These are phyloP conservation scores for Periconia digitata DNA, from an alignment of 2,329 filamentous ascomycete species.

Conservation along the genomic window DNA sequence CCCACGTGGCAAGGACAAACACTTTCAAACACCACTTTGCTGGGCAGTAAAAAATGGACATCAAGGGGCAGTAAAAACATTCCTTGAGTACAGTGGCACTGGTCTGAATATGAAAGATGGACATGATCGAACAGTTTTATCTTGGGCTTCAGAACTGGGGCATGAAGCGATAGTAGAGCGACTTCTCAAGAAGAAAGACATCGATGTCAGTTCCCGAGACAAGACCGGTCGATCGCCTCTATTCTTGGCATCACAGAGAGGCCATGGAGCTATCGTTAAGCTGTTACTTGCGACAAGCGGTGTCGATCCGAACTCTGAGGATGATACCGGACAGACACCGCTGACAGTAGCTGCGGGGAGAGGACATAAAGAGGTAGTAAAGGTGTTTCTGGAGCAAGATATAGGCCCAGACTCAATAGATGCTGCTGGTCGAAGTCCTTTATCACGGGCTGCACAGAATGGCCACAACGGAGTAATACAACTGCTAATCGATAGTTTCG, in stretches of 20 bases:
- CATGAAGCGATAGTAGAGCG: no score
- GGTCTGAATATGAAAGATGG: no score
- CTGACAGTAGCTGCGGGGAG: not conserved
- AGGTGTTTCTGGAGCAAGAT: constrained; percentile 1
- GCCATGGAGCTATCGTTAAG: not conserved
- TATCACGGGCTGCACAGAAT: not conserved
- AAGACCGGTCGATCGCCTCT: not conserved
- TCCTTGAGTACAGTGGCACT: no score
- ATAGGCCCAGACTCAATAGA: not conserved
- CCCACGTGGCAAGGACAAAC: no score
- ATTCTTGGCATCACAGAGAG: not conserved
- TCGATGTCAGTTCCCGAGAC: no score
- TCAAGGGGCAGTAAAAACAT: no score
- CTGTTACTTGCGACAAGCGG: not conserved
- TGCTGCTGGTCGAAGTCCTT: not conserved
- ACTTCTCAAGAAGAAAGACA: no score
- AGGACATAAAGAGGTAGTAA: not conserved
- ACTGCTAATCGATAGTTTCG: not conserved
- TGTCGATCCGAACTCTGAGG: not conserved
- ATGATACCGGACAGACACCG: not conserved
- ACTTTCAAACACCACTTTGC: no score
- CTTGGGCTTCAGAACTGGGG: no score
- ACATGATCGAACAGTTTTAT: no score
- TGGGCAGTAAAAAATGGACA: no score
- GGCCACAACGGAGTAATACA: not conserved